These are phyloP conservation scores for Serpula lacrymans DNA, from an alignment of 768 basidiomycete genomes.

Conservation along the genomic window DNA sequence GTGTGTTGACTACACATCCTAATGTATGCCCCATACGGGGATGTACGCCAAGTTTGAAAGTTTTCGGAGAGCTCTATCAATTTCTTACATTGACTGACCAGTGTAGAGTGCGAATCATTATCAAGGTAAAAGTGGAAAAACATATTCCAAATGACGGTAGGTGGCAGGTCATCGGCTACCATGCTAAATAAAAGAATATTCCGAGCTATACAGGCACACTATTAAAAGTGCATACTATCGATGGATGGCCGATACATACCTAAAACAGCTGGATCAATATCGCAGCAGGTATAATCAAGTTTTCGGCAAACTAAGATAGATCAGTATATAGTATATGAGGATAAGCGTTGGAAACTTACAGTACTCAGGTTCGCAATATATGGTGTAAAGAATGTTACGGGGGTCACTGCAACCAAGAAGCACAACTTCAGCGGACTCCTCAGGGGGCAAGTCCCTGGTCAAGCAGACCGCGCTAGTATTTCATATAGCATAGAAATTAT, in stretches of 20 bases:
- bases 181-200: constrained; percentile 12
- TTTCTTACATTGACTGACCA: constrained; percentile 8
- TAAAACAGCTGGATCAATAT: constrained; percentile 13
- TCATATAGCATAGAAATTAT: background rate
- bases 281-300: constrained; percentile 14
- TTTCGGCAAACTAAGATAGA: constrained; percentile 17
- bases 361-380: too few relatives aligned
- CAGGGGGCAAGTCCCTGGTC: background rate
- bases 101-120: background rate
- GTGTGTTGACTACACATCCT: background rate
- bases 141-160: too few relatives aligned
- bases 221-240: background rate
- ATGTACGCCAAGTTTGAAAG: constrained; percentile 5
- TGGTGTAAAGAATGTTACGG: constrained; percentile 13
- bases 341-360: too few relatives aligned
- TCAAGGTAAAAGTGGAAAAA: constrained; percentile 14
- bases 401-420: constrained; percentile 14
- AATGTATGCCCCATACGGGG: constrained; percentile 3
- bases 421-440: background rate
- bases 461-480: constrained; percentile 1
- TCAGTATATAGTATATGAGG: too few relatives aligned
- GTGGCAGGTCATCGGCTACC: constrained; percentile 5
- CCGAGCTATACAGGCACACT: constrained; percentile 5
- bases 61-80: constrained; percentile 3
- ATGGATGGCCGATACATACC: too few relatives aligned